Percentiles rank a stretch among this genome's conserved stretches.
phyloP scores from a whole-genome alignment of 2,329 filamentous ascomycete species.

The Monosporascus sp. region DNA sequence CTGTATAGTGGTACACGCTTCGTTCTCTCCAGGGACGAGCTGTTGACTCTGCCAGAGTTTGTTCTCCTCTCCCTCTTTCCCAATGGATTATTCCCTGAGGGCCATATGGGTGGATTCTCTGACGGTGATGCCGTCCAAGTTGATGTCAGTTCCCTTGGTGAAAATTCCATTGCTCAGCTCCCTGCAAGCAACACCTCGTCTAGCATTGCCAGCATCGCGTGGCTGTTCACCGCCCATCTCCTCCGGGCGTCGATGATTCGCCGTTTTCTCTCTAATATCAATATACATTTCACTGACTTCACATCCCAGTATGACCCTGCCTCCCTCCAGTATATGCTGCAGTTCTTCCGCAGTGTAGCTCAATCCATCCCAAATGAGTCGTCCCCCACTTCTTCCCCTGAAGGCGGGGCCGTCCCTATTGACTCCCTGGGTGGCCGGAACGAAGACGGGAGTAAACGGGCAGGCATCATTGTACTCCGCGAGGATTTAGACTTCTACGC shows the following conservation, averaged over 20 bases:
- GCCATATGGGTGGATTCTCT: constrained; percentile 87
- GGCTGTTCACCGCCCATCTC: constrained; percentile 8
- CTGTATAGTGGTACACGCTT: constrained; percentile 77
- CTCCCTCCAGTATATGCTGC: constrained; percentile 97
- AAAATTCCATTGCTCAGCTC: constrained; percentile 19
- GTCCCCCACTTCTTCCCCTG: constrained; percentile 60
- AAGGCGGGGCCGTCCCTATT: constrained; percentile 58
- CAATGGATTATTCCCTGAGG: constrained; percentile 95
- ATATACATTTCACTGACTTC: constrained; percentile 39
- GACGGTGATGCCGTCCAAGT: constrained; percentile 95
- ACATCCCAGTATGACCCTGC: constrained; percentile 80
- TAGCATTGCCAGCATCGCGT: constrained; percentile 16
- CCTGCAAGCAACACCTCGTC: constrained; percentile 16
- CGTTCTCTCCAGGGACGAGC: constrained; percentile 87
- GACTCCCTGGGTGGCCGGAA: constrained; percentile 60
- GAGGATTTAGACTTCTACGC: constrained; percentile 98
- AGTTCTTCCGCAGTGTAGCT: constrained; percentile 94
- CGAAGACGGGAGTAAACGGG: constrained; percentile 71
- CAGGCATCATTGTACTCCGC: constrained; percentile 92
- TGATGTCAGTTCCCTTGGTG: constrained; percentile 65
- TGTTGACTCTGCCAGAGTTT: constrained; percentile 93
- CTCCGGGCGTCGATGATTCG: constrained; percentile 23
- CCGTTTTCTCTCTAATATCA: constrained; percentile 31
- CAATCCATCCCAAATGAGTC: constrained; percentile 83
- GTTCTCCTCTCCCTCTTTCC: constrained; percentile 96